phyloP scores from a whole-genome alignment of 192 early-diverging fungal genomes.

The Coemansia sp. region DNA sequence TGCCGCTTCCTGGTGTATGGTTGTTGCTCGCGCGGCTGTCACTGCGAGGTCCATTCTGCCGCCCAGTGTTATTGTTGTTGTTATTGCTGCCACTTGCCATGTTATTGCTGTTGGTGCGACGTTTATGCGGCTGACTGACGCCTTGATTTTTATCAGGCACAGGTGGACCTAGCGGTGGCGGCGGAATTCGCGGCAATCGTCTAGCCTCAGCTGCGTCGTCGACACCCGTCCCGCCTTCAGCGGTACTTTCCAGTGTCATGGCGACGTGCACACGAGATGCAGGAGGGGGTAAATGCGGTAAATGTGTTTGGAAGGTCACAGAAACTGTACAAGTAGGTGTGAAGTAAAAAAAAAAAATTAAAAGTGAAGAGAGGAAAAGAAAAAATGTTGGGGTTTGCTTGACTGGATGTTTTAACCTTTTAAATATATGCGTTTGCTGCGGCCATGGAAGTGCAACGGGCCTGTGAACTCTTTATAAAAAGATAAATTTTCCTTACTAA shows the following conservation, averaged over 20 bases:
- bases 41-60: not conserved
- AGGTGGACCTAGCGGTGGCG: not conserved
- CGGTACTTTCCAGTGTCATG: not conserved
- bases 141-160: constrained; percentile 7
- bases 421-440: not conserved
- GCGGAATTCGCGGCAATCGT: not conserved
- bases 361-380: not conserved
- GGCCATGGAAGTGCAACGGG: not conserved
- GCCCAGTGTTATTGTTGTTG: not conserved
- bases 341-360: not conserved
- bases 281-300: not conserved
- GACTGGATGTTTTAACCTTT: not conserved
- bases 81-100: not conserved
- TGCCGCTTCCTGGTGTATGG: not conserved
- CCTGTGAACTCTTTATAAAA: not conserved
- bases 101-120: not conserved
- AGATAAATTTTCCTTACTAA: not conserved
- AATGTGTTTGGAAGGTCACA: not conserved
- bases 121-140: not conserved
- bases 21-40: constrained; percentile 5
- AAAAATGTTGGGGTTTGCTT: not conserved
- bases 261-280: not conserved
- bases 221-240: not conserved
- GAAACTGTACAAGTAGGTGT: not conserved
- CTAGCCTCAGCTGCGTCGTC: constrained; percentile 1